Conservation (phyloP, 2,329 filamentous ascomycete species). For the Verticillium albo-atrum region DNA sequence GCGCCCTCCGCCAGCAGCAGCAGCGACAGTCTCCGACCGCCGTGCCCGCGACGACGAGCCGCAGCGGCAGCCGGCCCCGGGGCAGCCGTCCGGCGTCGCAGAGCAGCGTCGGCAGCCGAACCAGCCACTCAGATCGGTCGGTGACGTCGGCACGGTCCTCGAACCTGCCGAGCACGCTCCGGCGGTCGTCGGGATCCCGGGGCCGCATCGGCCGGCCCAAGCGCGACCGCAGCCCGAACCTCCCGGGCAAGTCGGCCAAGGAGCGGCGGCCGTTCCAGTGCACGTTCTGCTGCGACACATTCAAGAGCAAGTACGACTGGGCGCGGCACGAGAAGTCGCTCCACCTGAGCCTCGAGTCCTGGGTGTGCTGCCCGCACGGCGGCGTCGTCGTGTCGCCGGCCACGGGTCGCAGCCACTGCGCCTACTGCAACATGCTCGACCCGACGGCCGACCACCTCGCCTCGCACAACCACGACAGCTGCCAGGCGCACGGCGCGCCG, state of each 20-base stretch:
- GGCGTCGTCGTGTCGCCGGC: constrained; percentile 10
- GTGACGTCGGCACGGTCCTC: constrained; percentile 4
- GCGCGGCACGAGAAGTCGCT: constrained; percentile 44
- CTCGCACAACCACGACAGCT: constrained; percentile 14
- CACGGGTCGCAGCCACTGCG: constrained; percentile 17
- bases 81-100: not conserved
- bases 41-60: not conserved
- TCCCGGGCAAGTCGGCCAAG: not conserved
- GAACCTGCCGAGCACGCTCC: not conserved
- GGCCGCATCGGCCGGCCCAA: not conserved
- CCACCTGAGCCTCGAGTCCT: constrained; percentile 40
- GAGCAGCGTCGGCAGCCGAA: constrained; percentile 4
- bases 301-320: constrained; percentile 40
- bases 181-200: not conserved
- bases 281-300: constrained; percentile 41
- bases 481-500: constrained; percentile 11
- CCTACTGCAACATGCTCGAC: constrained; percentile 17
- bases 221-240: not conserved
- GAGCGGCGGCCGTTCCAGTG: constrained; percentile 29
- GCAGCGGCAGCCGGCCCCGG: not conserved
- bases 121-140: constrained; percentile 4
- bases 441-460: constrained; percentile 17
- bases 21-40: not conserved
- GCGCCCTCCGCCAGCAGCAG: constrained; percentile 15
- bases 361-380: constrained; percentile 32